Evolutionary conservation across 768 basidiomycete genomes (phyloP).

Genomic region (Agaricus subrufescens): DNA sequence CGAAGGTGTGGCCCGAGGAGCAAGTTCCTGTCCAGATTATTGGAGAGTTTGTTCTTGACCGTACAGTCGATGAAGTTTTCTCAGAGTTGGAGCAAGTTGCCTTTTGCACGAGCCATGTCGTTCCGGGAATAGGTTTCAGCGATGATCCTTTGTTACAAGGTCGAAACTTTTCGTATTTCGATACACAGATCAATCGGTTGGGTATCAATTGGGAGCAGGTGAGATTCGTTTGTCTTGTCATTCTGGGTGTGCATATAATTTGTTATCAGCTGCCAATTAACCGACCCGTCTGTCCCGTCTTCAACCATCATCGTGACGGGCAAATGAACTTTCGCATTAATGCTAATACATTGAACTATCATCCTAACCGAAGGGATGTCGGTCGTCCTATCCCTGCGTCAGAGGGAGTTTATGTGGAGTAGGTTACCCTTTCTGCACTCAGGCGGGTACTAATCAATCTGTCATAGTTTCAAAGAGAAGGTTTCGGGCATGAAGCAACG

Average conservation of each 20-base stretch:
- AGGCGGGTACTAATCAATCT: too few species aligned
- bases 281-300: conserved; percentile 68
- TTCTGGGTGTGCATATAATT: background rate
- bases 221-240: conserved; percentile 11
- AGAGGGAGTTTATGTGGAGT: conserved; percentile 60
- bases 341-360: conserved; percentile 66
- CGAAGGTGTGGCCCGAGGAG: conserved; percentile 84
- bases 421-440: conserved; percentile 13
- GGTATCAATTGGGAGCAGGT: conserved; percentile 79
- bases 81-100: conserved; percentile 87
- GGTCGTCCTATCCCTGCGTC: conserved; percentile 42
- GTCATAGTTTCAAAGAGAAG: conserved; percentile 40
- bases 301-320: conserved; percentile 68
- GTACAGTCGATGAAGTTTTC: conserved; percentile 72
- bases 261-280: conserved; percentile 72
- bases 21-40: conserved; percentile 72
- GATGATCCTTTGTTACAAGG: conserved; percentile 79
- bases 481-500: conserved; percentile 53
- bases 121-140: conserved; percentile 67
- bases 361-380: conserved; percentile 66
- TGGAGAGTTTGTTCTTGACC: conserved; percentile 67
- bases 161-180: conserved; percentile 83
- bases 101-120: conserved; percentile 74
- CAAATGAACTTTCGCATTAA: conserved; percentile 50
- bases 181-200: conserved; percentile 77